Percentiles rank a stretch among this genome's conserved stretches.
phyloP scores from a whole-genome alignment of 2,329 filamentous ascomycete genomes.

The Aspergillus puulaauensis region DNA sequence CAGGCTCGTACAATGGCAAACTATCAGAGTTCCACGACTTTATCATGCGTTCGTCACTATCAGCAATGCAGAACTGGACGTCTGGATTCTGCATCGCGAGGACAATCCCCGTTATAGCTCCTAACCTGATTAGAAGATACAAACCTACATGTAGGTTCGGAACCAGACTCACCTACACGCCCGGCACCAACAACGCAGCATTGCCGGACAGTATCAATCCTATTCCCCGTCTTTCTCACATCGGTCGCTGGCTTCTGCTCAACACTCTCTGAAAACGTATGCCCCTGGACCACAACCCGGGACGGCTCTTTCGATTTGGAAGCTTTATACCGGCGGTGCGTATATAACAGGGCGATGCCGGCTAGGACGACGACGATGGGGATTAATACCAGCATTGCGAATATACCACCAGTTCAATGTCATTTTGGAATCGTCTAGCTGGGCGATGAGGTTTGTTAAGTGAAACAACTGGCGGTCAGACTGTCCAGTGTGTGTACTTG shows the following conservation, averaged over 20 bases:
- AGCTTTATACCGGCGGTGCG: constrained; percentile 14
- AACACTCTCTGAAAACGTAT: constrained; percentile 20
- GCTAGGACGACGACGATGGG: constrained; percentile 18
- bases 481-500: neutral
- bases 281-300: constrained; percentile 18
- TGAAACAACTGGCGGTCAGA: neutral
- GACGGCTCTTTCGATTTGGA: constrained; percentile 6
- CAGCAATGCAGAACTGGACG: constrained; percentile 27
- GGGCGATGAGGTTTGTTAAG: neutral
- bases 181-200: constrained; percentile 27
- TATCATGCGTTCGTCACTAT: constrained; percentile 23
- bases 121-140: neutral
- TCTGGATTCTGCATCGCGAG: constrained; percentile 28
- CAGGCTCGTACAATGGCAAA: constrained; percentile 27
- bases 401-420: neutral
- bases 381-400: constrained; percentile 16
- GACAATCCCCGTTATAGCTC: constrained; percentile 23
- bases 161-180: constrained; percentile 21
- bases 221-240: neutral
- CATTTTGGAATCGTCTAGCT: neutral
- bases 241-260: constrained; percentile 3
- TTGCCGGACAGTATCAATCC: constrained; percentile 17
- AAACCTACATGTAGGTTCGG: no score
- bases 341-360: constrained; percentile 16
- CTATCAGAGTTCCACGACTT: constrained; percentile 28